These are phyloP conservation scores for Rhodomyrtus tomentosa DNA, from an alignment of 345 rosid species.

Conservation along the genomic window DNA sequence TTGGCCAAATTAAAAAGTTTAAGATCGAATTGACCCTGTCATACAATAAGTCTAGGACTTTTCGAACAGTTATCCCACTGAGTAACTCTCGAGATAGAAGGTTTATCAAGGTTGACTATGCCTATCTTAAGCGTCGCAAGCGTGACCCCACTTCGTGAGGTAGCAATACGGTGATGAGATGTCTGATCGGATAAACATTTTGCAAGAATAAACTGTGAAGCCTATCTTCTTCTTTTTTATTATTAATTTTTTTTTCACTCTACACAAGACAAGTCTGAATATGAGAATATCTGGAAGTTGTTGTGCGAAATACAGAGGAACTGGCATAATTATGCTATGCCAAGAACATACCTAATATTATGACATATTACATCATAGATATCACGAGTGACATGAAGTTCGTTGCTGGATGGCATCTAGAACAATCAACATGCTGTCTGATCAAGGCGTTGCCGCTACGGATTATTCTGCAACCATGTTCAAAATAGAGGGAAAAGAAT, in stretches of 20 bases:
- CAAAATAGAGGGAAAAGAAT: not conserved
- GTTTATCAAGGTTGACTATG: not conserved
- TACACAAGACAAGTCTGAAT: not conserved
- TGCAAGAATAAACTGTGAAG: not conserved
- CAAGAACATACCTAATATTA: not conserved
- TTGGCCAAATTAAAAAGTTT: too few relatives aligned
- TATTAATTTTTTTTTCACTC: not conserved
- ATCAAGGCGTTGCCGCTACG: not conserved
- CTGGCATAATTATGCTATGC: not conserved
- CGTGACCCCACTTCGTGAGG: too few relatives aligned
- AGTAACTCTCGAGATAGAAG: too few relatives aligned
- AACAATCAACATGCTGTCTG: not conserved
- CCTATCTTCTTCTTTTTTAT: not conserved
- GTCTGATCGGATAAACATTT: not conserved
- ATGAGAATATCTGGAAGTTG: not conserved
- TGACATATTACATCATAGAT: not conserved
- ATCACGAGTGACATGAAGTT: not conserved
- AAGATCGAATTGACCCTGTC: too few relatives aligned
- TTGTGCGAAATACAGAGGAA: not conserved
- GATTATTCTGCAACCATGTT: not conserved
- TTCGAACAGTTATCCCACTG: too few relatives aligned
- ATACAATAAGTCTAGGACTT: too few relatives aligned
- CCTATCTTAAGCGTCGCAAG: not conserved
- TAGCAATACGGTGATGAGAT: not conserved
- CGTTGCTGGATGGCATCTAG: not conserved